Evolutionary conservation across 495 filamentous ascomycete genomes (phyloP).

Genomic region (Trichoderma orchidacearum): DNA sequence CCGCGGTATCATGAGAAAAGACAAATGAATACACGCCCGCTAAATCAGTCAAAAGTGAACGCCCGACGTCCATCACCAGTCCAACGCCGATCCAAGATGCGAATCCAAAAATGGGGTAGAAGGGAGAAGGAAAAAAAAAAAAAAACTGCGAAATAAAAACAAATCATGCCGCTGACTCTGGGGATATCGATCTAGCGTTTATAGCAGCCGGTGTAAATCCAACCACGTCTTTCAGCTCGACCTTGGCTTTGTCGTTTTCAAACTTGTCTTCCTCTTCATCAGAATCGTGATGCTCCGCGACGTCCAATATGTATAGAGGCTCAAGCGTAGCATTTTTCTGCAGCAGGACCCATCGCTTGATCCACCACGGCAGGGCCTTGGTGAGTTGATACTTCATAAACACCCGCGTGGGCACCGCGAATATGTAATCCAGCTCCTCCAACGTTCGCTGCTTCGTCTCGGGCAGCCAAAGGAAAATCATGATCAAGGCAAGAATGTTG

Average conservation of each 20-base stretch:
- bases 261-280: not conserved
- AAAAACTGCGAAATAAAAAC: not conserved
- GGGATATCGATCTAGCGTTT: not conserved
- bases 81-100: not conserved
- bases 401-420: slow-evolving; percentile 51
- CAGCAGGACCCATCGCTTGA: slow-evolving; percentile 52
- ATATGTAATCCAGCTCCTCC: slow-evolving; percentile 79
- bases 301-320: slow-evolving; percentile 46
- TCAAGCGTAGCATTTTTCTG: slow-evolving; percentile 36
- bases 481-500: slow-evolving; percentile 45
- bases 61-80: not conserved
- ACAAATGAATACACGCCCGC: not conserved
- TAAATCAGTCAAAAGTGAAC: not conserved
- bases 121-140: not conserved
- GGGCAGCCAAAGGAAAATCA: slow-evolving; percentile 56
- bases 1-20: not conserved
- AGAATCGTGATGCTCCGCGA: not conserved
- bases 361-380: slow-evolving; percentile 52
- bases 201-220: not conserved
- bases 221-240: slow-evolving; percentile 3
- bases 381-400: slow-evolving; percentile 52
- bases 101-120: not conserved
- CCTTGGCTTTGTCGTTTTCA: slow-evolving; percentile 1
- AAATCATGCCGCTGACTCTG: not conserved
- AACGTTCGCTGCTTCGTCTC: slow-evolving; percentile 57